Conservation (phyloP, 495 filamentous ascomycete species). For the Daldinia caldariorum region DNA sequence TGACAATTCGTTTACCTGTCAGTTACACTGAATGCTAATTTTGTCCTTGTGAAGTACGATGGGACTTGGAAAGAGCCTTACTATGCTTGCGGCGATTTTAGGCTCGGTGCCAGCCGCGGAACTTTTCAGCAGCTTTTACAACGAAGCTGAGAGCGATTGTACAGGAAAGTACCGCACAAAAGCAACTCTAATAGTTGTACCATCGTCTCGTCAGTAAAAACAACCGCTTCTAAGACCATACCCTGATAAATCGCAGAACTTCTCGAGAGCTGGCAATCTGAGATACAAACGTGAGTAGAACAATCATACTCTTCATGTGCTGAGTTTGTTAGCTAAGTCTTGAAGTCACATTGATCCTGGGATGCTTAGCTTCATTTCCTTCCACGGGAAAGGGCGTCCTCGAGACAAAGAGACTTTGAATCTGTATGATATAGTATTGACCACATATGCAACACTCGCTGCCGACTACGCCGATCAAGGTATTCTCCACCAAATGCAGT, state of each 20-base stretch:
- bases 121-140: background rate
- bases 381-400: background rate
- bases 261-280: slow-evolving; percentile 1
- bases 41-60: background rate
- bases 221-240: background rate
- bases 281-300: background rate
- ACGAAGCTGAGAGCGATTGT: background rate
- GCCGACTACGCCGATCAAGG: slow-evolving; percentile 52
- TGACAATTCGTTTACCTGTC: background rate
- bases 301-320: background rate
- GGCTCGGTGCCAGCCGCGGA: background rate
- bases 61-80: background rate
- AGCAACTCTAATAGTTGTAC: background rate
- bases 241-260: background rate
- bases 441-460: slow-evolving; percentile 11
- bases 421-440: background rate
- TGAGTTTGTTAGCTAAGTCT: background rate
- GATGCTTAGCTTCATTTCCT: background rate
- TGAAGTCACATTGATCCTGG: background rate
- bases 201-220: background rate
- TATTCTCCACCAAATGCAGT: slow-evolving; percentile 70
- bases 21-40: background rate
- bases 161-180: background rate
- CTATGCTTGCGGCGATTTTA: background rate
- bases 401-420: background rate